Base-by-base conservation (phyloP, 306 rosid species). In the Clitoria ternatea region DNA sequence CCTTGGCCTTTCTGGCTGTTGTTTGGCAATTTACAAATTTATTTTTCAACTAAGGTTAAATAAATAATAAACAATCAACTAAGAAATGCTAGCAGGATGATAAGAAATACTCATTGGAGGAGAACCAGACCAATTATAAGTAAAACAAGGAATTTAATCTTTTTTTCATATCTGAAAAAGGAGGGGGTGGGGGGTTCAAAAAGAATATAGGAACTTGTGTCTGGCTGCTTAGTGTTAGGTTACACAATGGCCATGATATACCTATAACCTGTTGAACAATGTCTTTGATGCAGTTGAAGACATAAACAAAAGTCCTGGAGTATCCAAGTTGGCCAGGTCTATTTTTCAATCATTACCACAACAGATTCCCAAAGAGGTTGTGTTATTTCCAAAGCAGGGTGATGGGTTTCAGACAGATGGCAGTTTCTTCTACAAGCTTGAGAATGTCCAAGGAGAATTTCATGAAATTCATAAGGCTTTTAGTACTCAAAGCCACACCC, bases 231-330 rank as follows among this genome's bases (percentile, higher is more conserved):
- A 48, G 66, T 74, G 77, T 50, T 77, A 63, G 83, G 80, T 57
- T 74, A 47, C 64, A 40, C 72, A 74, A 75, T 66, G 79, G 61
- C 74, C 72, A 70, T 19, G 47, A 26, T 42, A 70, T 52, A 32
- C 81, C 83, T 82, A 75, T 82, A 74, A 79, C 76, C 70, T 13
- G 50, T 72, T 82, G 70, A 75, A 82, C 79, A 70, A 87, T 94
- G 88, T 90, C 86, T 94, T 87, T 89, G 88, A 61, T 90, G 97
- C 97, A 90, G 98, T 89, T 93, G 86, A 82, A 78, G 86, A 87
- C 86, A 86, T 63, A 74, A 83, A 86, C 92, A 85, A 84, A 82
- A 85, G 70, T 72, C 83, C 89, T 77, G 96, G 93, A 85, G 96
- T 54, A 76, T 94, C 98, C 83, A 64, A 81, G 81, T 81, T 88